Percentiles rank a stretch among this genome's conserved stretches.
phyloP scores from a whole-genome alignment of 169 alveolate genomes.

The Blepharisma undulans region DNA sequence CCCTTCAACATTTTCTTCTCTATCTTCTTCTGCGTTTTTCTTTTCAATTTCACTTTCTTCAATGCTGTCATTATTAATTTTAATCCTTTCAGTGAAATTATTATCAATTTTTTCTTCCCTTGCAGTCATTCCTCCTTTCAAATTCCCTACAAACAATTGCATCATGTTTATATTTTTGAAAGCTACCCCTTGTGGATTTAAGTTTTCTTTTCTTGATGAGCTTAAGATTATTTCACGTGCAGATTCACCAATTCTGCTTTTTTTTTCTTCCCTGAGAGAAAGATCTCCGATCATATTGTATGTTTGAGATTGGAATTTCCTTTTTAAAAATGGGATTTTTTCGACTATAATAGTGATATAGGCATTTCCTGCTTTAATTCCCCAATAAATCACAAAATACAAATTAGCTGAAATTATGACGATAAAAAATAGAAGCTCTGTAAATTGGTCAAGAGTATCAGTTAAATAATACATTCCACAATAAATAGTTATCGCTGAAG shows the following conservation, averaged over 20 bases:
- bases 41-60: background rate
- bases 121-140: background rate
- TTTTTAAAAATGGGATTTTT: background rate
- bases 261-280: background rate
- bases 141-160: background rate
- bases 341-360: background rate
- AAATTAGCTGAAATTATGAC: background rate
- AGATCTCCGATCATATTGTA: background rate
- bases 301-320: background rate
- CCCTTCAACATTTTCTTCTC: background rate
- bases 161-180: background rate
- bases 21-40: background rate
- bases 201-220: background rate
- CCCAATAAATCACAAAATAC: background rate
- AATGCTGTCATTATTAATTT: background rate
- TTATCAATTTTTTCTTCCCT: background rate
- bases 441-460: background rate
- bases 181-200: background rate
- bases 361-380: background rate
- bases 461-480: constrained; percentile 50
- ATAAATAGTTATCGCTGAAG: constrained; percentile 45
- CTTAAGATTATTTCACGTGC: background rate
- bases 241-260: background rate
- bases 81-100: background rate
- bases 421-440: background rate